phyloP scores from a whole-genome alignment of 805 yeast species.

The Candida bentonensis region DNA sequence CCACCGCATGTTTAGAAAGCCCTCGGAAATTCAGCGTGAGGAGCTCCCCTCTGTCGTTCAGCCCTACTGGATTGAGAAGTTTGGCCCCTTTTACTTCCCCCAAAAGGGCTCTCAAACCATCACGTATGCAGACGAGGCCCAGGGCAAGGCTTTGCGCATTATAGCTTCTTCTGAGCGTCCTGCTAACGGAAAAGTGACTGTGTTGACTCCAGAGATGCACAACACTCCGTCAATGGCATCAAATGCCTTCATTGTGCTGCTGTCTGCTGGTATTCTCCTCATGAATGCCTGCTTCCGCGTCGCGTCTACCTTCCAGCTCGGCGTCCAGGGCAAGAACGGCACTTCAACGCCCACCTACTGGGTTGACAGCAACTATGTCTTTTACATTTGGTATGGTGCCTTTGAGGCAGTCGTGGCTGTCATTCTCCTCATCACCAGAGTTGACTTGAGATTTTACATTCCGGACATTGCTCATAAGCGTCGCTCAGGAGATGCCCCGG shows the following conservation, averaged over 20 bases:
- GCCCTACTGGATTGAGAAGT: conserved; percentile 69
- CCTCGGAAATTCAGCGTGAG: conserved; percentile 4
- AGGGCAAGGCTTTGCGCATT: conserved; percentile 35
- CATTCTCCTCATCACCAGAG: conserved; percentile 46
- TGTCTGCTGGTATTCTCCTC: conserved; percentile 11
- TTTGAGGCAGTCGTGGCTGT: conserved; percentile 45
- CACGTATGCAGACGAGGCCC: conserved; percentile 31
- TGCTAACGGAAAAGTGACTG: conserved; percentile 32
- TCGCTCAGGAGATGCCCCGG: conserved; percentile 10
- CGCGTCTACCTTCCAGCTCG: conserved; percentile 18
- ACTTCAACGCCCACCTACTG: conserved; percentile 21
- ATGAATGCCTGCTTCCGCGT: conserved; percentile 20
- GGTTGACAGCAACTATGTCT: conserved; percentile 40
- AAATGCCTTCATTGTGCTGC: conserved; percentile 27
- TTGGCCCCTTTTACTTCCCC: conserved; percentile 44
- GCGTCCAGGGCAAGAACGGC: conserved; percentile 9
- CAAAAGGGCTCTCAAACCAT: conserved; percentile 30
- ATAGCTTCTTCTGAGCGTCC: conserved; percentile 42
- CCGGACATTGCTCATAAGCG: conserved; percentile 41
- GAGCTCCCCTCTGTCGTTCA: conserved; percentile 27
- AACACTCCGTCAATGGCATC: conserved; percentile 20
- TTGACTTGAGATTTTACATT: conserved; percentile 66
- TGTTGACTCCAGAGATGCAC: conserved; percentile 27
- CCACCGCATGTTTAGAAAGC: conserved; percentile 17
- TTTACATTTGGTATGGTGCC: conserved; percentile 59